Percentiles rank a stretch among this genome's conserved stretches.
These are phyloP conservation scores for Magnaporthiopsis poae DNA, from an alignment of 2,329 filamentous ascomycete species.

Conservation along the genomic window DNA sequence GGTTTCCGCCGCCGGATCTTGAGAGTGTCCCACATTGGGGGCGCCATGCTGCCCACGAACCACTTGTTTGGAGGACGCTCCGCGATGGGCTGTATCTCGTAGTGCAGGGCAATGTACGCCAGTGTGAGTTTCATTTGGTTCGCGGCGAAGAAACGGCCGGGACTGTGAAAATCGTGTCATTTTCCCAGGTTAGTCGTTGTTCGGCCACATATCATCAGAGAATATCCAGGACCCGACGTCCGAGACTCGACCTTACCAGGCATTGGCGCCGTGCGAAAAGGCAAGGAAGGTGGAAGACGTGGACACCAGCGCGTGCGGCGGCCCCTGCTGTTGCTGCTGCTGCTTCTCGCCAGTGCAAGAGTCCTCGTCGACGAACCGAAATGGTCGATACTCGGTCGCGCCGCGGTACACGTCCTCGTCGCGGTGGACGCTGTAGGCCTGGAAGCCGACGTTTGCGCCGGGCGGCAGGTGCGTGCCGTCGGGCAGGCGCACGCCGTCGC, in stretches of 20 bases:
- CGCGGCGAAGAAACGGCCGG: slow-evolving; percentile 29
- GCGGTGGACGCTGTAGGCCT: slow-evolving; percentile 24
- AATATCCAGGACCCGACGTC: neutral
- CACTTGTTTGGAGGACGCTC: slow-evolving; percentile 7
- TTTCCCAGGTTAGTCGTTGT: neutral
- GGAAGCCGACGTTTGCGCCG: slow-evolving; percentile 27
- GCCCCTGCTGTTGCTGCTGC: neutral
- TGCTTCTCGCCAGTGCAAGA: slow-evolving; percentile 6
- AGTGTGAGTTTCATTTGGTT: slow-evolving; percentile 28
- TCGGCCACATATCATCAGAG: neutral
- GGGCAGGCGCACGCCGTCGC: slow-evolving; percentile 23
- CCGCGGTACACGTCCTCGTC: slow-evolving; percentile 24
- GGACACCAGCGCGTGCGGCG: slow-evolving; percentile 18
- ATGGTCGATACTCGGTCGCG: slow-evolving; percentile 25
- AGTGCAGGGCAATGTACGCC: slow-evolving; percentile 23
- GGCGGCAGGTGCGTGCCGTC: slow-evolving; percentile 23
- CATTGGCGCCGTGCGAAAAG: slow-evolving; percentile 27
- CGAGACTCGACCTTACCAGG: slow-evolving; percentile 20
- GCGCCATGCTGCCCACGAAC: slow-evolving; percentile 11
- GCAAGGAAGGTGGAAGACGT: slow-evolving; percentile 25
- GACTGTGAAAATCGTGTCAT: slow-evolving; percentile 14
- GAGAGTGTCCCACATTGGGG: slow-evolving; percentile 8
- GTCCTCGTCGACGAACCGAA: slow-evolving; percentile 22
- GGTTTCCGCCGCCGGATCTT: slow-evolving; percentile 5
- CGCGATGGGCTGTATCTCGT: slow-evolving; percentile 24